Base-by-base conservation (phyloP, 768 basidiomycete genomes). In the Cubamyces lactineus region DNA sequence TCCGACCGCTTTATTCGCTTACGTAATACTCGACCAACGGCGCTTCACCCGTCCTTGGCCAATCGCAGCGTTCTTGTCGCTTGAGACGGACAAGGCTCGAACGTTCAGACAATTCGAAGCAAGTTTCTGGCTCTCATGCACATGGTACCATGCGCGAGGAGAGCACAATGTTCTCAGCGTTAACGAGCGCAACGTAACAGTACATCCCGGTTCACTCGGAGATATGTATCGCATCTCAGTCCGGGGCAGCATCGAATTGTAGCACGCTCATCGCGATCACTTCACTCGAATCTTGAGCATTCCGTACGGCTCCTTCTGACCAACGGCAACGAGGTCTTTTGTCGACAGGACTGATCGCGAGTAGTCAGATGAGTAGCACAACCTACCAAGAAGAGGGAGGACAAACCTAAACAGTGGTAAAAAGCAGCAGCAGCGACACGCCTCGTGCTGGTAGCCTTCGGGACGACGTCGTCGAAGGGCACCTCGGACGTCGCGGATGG, bases 361-460 rank as follows among this genome's bases (percentile, higher is more conserved):
- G 30, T 9, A 30, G 28, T n/a, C n/a, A 21, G 24, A 13, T 5
- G 17, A 19, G 26, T 23, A 34, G 34, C 34, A 9, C 1, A 1
- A 11, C 9, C 5, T 34, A 9, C 34, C 34, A 34, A 34, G 34
- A 9, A 24, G 19, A 26, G 34, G 46, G 57, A 21, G 23, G 16
- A 67, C 74, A 39, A 61, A 92, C 92, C 91, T 45, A 94, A 80
- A 71, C 91, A 92, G 66, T 94, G 91, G 72, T 94, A 92, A 72
- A 94, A 87, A 4, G 86, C 92, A 16, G 89, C 84, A 9, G 92
- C 86, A 11, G 90, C 92, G 40, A 94, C 88, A 69, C 87, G 90
- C 11, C 84, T 80, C 4, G 88, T 90, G 67, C 87, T 91, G 1
- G 87, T 84, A 46, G 74, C 70, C 63, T 76, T 81, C 11, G 90